phyloP scores from a whole-genome alignment of 2,329 filamentous ascomycete genomes.

The Ascochyta pisi region DNA sequence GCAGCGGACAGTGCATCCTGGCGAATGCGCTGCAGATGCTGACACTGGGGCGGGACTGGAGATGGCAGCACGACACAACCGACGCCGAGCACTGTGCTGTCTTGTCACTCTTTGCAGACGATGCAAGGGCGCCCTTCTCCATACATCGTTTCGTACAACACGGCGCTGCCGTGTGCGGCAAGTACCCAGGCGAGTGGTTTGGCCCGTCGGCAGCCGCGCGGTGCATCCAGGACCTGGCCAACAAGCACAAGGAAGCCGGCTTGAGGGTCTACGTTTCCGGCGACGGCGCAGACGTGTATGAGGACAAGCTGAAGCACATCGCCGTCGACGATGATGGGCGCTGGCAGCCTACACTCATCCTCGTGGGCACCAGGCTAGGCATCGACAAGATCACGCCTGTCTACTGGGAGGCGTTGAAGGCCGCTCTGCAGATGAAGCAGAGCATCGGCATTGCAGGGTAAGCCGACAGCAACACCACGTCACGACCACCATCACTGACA shows the following conservation, averaged over 20 bases:
- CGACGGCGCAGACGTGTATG: slow-evolving; percentile 90
- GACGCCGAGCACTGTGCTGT: slow-evolving; percentile 70
- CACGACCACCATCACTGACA: slow-evolving; percentile 15
- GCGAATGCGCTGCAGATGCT: slow-evolving; percentile 82
- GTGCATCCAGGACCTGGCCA: slow-evolving; percentile 86
- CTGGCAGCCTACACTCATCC: slow-evolving; percentile 85
- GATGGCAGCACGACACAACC: slow-evolving; percentile 62
- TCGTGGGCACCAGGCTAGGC: slow-evolving; percentile 87
- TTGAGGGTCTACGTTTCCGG: slow-evolving; percentile 88
- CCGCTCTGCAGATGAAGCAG: slow-evolving; percentile 83
- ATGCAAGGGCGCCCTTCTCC: slow-evolving; percentile 85
- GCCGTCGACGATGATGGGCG: slow-evolving; percentile 70
- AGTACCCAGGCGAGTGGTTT: slow-evolving; percentile 98
- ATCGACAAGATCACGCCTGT: slow-evolving; percentile 94
- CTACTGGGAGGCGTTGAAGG: slow-evolving; percentile 92
- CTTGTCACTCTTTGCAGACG: slow-evolving; percentile 84
- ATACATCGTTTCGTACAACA: slow-evolving; percentile 94
- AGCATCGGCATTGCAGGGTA: slow-evolving; percentile 97
- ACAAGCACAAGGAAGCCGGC: slow-evolving; percentile 65
- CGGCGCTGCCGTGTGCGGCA: slow-evolving; percentile 85
- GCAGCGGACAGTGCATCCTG: slow-evolving; percentile 90
- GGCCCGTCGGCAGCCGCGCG: slow-evolving; percentile 94
- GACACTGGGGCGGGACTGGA: slow-evolving; percentile 84
- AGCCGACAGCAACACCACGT: slow-evolving; percentile 32
- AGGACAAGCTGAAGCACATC: slow-evolving; percentile 82